Percentiles rank a stretch among this genome's conserved stretches.
Conservation (phyloP, 2,329 filamentous ascomycete species). For the Cladorrhinum sp. region DNA sequence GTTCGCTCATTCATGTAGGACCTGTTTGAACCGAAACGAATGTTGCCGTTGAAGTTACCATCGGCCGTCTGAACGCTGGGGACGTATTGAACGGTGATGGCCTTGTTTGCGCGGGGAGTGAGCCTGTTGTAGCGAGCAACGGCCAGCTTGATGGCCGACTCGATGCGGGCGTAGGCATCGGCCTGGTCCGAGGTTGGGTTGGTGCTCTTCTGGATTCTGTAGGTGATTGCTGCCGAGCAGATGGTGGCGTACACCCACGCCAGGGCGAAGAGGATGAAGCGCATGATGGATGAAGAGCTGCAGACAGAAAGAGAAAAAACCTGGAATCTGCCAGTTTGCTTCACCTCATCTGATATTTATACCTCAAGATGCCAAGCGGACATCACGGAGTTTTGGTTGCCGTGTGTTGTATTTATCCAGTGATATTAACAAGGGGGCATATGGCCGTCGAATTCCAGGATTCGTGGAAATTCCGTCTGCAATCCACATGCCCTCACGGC, state of each 20-base stretch:
- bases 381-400: not conserved
- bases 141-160: conserved; percentile 40
- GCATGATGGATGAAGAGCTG: conserved; percentile 32
- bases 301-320: not conserved
- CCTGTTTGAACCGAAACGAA: conserved; percentile 45
- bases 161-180: conserved; percentile 45
- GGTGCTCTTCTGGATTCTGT: conserved; percentile 35
- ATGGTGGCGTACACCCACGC: conserved; percentile 32
- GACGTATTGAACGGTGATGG: conserved; percentile 39
- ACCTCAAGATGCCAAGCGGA: not conserved
- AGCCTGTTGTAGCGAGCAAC: conserved; percentile 39
- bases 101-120: conserved; percentile 35
- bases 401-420: conserved; percentile 1
- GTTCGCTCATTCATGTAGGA: conserved; percentile 48
- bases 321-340: not conserved
- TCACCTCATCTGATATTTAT: not conserved
- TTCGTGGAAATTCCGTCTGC: conserved; percentile 19
- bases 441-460: conserved; percentile 4
- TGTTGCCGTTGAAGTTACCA: conserved; percentile 43
- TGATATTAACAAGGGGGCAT: not conserved
- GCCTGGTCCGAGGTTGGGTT: conserved; percentile 41
- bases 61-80: conserved; percentile 46
- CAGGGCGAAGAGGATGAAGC: conserved; percentile 31
- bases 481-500: not conserved
- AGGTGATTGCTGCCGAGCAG: conserved; percentile 39